Evolutionary conservation across 2,329 filamentous ascomycete species (phyloP).

Genomic region (Neophaeococcomyces mojaviensis): DNA sequence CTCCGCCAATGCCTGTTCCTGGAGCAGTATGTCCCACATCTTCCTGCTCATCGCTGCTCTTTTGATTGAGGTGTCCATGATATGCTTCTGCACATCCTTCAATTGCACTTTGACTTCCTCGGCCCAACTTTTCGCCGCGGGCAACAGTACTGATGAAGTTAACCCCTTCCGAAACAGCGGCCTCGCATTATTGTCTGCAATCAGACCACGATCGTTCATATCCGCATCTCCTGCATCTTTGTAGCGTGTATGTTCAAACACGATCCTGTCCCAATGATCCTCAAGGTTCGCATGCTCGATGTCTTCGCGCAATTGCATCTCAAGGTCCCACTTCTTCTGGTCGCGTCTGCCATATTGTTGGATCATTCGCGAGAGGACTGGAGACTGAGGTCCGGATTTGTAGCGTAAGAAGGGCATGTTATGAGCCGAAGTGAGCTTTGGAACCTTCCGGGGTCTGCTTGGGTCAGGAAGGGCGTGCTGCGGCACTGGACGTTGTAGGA

Average conservation of each 20-base stretch:
- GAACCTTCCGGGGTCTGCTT: conserved; percentile 3
- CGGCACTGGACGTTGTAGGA: conserved; percentile 4
- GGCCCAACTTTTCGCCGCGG: not conserved
- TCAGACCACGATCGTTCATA: not conserved
- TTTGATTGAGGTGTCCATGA: not conserved
- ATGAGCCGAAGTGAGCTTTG: not conserved
- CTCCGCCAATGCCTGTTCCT: conserved; percentile 4
- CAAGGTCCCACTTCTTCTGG: not conserved
- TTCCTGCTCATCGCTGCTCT: not conserved
- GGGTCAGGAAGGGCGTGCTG: conserved; percentile 5
- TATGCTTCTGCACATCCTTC: not conserved
- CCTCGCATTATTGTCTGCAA: too few species aligned
- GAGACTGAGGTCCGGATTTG: conserved; percentile 8
- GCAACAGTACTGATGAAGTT: too few species aligned
- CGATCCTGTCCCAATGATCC: conserved; percentile 3
- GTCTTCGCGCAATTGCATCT: not conserved
- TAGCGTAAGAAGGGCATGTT: conserved; percentile 3
- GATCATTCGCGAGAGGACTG: not conserved
- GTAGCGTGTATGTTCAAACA: not conserved
- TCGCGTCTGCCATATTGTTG: not conserved
- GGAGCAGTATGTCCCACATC: conserved; percentile 1
- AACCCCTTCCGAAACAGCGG: too few species aligned
- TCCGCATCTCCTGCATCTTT: not conserved
- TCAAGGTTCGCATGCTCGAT: conserved; percentile 3
- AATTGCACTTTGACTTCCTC: not conserved